Evolutionary conservation across 768 basidiomycete genomes (phyloP), one percentile per base, ranked within the genome.

Genomic region (Panaeolus cyanescens): DNA sequence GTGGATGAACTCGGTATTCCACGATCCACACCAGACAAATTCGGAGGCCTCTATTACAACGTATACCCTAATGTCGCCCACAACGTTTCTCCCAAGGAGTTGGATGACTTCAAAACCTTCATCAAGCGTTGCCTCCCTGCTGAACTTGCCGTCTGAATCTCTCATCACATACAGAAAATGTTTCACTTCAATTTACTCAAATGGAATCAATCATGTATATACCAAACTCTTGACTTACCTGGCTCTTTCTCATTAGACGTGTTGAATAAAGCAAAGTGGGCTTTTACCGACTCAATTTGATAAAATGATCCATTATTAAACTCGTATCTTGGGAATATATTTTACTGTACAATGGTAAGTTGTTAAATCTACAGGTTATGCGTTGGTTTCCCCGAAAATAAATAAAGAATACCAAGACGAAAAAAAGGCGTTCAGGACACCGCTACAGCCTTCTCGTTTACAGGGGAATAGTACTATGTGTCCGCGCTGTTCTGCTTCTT

Each of bases 401-500:
- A 28, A 50, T 50, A 50, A n/a, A n/a, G n/a, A n/a, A 50, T 28
- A 9, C 20, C 45, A n/a, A 5, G 25, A n/a, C 25, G 25, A 17
- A 42, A 20, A 42, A 20, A 17, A 42, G 19, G 25, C 25, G 40
- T 13, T 7, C 17, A 42, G 22, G 6, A 20, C 8, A 17, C 8
- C 19, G 5, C 19, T 20, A 15, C 45, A 15, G 25, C 45, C 7
- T 8, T 25, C 15, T 50, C 5, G 12, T 12, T 40, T 28, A 70
- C 50, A 68, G 69, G 8, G 68, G 69, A 10, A 68, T 65, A 15
- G 67, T 62, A n/a, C 64, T 62, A 39, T 70, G 67, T 22, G 63
- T 64, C n/a, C 78, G 73, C 13, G 72, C 66, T 56, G 73, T 62
- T 32, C 77, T 71, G 62, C 77, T 78, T 19, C 77, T 73, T 20